phyloP scores from a whole-genome alignment of 2,329 filamentous ascomycete genomes.

The Penicillium sp. region DNA sequence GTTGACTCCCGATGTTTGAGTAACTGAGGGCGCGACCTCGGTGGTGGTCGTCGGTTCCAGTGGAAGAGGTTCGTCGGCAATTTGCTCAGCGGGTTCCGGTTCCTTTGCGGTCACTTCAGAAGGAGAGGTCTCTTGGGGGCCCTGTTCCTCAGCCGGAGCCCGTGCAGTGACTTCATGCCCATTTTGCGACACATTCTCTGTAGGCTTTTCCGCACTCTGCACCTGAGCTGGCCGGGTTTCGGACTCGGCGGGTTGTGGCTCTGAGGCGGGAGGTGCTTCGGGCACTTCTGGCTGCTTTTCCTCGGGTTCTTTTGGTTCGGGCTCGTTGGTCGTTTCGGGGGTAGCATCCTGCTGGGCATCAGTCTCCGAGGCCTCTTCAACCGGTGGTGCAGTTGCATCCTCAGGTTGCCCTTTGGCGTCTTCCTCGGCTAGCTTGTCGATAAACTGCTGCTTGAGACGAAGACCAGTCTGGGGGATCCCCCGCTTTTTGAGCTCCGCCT shows the following conservation, averaged over 20 bases:
- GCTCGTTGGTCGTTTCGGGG: constrained; percentile 15
- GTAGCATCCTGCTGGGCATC: constrained; percentile 10
- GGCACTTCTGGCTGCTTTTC: constrained; percentile 12
- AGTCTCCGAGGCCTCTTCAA: constrained; percentile 10
- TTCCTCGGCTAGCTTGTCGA: constrained; percentile 65
- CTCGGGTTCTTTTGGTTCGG: constrained; percentile 18
- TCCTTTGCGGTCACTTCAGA: constrained; percentile 8
- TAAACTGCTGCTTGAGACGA: constrained; percentile 68
- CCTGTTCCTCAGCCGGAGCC: constrained; percentile 4
- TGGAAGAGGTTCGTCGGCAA: constrained; percentile 16
- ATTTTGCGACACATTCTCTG: constrained; percentile 18
- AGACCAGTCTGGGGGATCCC: constrained; percentile 73
- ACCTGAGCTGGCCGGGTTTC: constrained; percentile 10
- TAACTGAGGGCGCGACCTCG: constrained; percentile 26
- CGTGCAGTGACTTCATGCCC: neutral
- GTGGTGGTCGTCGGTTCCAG: constrained; percentile 31
- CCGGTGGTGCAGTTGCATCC: constrained; percentile 27
- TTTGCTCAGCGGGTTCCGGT: constrained; percentile 34
- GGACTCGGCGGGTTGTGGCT: neutral
- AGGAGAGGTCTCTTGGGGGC: neutral
- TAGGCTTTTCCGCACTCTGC: constrained; percentile 19
- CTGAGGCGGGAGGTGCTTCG: constrained; percentile 9
- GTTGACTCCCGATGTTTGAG: constrained; percentile 34
- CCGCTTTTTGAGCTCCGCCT: constrained; percentile 74
- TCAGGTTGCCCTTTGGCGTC: constrained; percentile 44